Conservation (phyloP, 768 basidiomycete species). For the Tylopilus vinaceipallidus region DNA sequence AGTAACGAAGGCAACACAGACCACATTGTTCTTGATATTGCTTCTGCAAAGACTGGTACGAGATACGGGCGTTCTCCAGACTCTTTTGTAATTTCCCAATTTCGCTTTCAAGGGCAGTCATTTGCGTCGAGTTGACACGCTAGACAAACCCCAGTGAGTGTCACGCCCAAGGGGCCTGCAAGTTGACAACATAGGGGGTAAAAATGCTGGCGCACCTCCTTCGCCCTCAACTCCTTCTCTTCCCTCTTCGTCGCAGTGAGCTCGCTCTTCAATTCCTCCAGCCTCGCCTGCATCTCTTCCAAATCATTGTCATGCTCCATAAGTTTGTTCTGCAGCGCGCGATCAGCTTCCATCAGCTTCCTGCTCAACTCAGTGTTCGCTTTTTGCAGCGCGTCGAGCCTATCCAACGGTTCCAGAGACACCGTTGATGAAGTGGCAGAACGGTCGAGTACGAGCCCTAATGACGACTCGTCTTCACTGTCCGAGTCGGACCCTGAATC, state of each 20-base stretch:
- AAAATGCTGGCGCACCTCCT: conserved; percentile 58
- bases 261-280: conserved; percentile 80
- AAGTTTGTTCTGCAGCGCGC: conserved; percentile 61
- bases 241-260: conserved; percentile 80
- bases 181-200: conserved; percentile 4
- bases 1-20: conserved; percentile 37
- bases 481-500: conserved; percentile 51
- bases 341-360: conserved; percentile 75
- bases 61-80: conserved; percentile 69
- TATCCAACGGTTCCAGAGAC: conserved; percentile 72
- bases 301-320: conserved; percentile 79
- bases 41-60: conserved; percentile 76
- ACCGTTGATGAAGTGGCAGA: conserved; percentile 56
- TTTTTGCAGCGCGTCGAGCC: conserved; percentile 69
- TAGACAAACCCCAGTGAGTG: conserved; percentile 29
- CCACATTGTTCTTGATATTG: conserved; percentile 89
- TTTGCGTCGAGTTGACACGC: conserved; percentile 66
- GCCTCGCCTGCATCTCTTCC: conserved; percentile 69
- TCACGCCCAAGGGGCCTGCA: neutral
- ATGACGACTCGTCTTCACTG: conserved; percentile 45
- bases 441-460: conserved; percentile 63
- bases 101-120: conserved; percentile 71
- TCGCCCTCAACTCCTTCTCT: conserved; percentile 87
- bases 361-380: conserved; percentile 72
- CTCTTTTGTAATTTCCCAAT: conserved; percentile 71